Base-by-base conservation (phyloP, 352 stramenopile genomes). In the Globisporangium nunn region DNA sequence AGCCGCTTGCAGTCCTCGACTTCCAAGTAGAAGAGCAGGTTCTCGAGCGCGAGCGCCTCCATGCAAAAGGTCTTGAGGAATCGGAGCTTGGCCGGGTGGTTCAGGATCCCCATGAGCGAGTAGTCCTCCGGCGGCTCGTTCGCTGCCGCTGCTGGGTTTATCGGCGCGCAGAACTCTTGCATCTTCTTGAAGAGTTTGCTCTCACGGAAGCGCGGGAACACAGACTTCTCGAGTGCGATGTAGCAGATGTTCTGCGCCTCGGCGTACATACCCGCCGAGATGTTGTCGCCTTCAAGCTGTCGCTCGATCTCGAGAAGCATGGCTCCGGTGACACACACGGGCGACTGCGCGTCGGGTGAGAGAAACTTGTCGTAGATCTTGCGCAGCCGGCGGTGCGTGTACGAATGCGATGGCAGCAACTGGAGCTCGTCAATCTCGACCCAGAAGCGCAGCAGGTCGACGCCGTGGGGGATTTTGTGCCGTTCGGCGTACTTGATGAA, bases 281-380 rank as follows among this genome's bases (percentile, higher is more conserved):
- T 61, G 49, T 81, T 89, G 43, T 89, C 75, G 33, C 62, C 60
- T 52, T 88, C 74, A 3, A 88, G 64, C 31, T 74, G 66, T 2
- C 71, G 60, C 53, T 89, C 68, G n/a, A 93, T 90, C 1, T 86
- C 80, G 5, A 58, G 50, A 15, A 88, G 72, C 80, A 93, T 91
- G 14, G 70, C 66, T 6, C 60, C 65, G 0, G 80, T 90, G 3
- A 93, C 81, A 43, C 82, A 93, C 55, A 93, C 81, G 3, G 82
- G 82, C 10, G 77, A 88, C 14, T 63, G 68, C 4, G 82, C 82
- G 7, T 88, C 74, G 0, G 78, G 78, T 0, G 80, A 89, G 7
- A 93, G 53, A 48, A 93, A 93, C 62, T 93, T 93, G 70, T 93
- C 78, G 67, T 93, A 93, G 63, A 93, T 91, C 54, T 93, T 90